Conservation (phyloP, 805 yeast genomes). For the Ogataea wickerhamii region DNA sequence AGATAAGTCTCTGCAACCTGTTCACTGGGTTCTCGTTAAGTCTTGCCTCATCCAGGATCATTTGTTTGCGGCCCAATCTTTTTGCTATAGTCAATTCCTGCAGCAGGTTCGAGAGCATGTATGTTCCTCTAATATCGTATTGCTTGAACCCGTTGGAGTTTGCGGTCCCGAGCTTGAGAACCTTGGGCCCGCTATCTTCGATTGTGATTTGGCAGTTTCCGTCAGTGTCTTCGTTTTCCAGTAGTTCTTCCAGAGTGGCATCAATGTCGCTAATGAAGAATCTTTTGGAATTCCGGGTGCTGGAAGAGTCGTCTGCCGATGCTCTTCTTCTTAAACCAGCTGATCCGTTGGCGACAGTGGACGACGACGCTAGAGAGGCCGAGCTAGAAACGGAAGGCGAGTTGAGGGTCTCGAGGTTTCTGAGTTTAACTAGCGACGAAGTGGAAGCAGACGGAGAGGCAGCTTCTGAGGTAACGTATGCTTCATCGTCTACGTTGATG, state of each 20-base stretch:
- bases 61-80: slow-evolving; percentile 70
- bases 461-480: slow-evolving; percentile 1
- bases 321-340: slow-evolving; percentile 41
- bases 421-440: slow-evolving; percentile 16
- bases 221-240: slow-evolving; percentile 82
- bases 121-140: slow-evolving; percentile 78
- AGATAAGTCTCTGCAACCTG: slow-evolving; percentile 68
- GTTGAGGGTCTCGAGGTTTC: slow-evolving; percentile 12
- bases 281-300: slow-evolving; percentile 35
- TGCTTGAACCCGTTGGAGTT: slow-evolving; percentile 78
- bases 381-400: slow-evolving; percentile 1
- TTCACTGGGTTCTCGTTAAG: slow-evolving; percentile 84
- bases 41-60: slow-evolving; percentile 78
- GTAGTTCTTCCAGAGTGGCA: slow-evolving; percentile 61
- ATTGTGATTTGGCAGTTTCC: slow-evolving; percentile 78
- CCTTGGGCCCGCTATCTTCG: slow-evolving; percentile 82
- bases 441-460: slow-evolving; percentile 20
- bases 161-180: slow-evolving; percentile 74
- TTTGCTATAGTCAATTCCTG: slow-evolving; percentile 89
- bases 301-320: slow-evolving; percentile 49
- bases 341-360: background rate
- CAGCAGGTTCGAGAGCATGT: slow-evolving; percentile 78
- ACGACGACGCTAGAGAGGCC: background rate
- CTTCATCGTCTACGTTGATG: slow-evolving; percentile 3
- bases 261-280: slow-evolving; percentile 77